These are phyloP conservation scores for Hyphopichia wangnamkhiaoensis DNA, from an alignment of 1,139 yeast genomes.

Conservation along the genomic window DNA sequence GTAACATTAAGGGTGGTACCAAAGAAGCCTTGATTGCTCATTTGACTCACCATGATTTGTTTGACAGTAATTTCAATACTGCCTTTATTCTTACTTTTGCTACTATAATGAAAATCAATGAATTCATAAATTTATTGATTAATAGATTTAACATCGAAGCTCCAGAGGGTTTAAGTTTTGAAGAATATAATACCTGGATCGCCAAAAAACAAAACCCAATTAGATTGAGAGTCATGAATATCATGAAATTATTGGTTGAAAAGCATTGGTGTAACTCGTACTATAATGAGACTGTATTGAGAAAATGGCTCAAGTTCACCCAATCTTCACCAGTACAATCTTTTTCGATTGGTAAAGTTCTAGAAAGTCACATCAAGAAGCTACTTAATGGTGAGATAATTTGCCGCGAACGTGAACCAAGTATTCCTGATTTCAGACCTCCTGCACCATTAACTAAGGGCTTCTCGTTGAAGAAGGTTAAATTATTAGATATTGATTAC, in stretches of 20 bases:
- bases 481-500: conserved; percentile 69
- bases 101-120: conserved; percentile 71
- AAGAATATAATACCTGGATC: conserved; percentile 81
- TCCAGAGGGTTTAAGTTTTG: conserved; percentile 85
- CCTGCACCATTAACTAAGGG: conserved; percentile 47
- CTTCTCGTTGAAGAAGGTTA: conserved; percentile 40
- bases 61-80: conserved; percentile 68
- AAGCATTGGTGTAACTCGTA: conserved; percentile 77
- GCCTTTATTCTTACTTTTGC: conserved; percentile 76
- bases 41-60: conserved; percentile 73
- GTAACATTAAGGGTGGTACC: conserved; percentile 83
- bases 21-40: conserved; percentile 79
- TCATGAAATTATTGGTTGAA: conserved; percentile 71
- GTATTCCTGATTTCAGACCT: conserved; percentile 28
- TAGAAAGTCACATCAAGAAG: conserved; percentile 25
- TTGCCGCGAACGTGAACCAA: conserved; percentile 32
- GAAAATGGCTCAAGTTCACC: conserved; percentile 60
- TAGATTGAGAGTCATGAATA: conserved; percentile 66
- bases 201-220: conserved; percentile 69
- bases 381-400: conserved; percentile 35
- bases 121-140: conserved; percentile 61
- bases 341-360: conserved; percentile 36
- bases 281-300: conserved; percentile 49
- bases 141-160: conserved; percentile 73
- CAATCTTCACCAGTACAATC: conserved; percentile 46